These are phyloP conservation scores for Eimeria sp. DNA, from an alignment of 169 alveolate genomes.

Conservation along the genomic window DNA sequence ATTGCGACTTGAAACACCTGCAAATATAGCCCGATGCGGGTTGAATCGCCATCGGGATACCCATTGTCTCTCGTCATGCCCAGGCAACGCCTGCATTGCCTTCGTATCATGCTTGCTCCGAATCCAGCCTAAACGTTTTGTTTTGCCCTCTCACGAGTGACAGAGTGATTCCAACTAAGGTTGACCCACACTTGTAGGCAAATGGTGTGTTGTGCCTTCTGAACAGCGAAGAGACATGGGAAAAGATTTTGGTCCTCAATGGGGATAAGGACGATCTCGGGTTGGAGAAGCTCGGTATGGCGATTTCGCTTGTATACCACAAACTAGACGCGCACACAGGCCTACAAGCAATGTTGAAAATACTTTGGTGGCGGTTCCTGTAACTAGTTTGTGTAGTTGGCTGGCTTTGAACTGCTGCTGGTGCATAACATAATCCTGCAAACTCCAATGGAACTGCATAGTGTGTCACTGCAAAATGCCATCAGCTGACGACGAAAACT, in stretches of 20 bases:
- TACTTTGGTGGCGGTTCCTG: background rate
- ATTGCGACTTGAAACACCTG: background rate
- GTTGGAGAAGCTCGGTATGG: background rate
- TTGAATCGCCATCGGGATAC: background rate
- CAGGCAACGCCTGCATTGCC: background rate
- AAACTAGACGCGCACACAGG: background rate
- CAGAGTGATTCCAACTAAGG: background rate
- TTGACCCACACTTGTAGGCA: background rate
- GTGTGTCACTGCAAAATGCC: background rate
- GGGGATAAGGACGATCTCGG: background rate
- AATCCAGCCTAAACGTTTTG: background rate
- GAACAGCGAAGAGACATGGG: constrained; percentile 1
- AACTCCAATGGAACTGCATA: background rate
- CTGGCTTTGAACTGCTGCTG: background rate
- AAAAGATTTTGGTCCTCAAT: background rate
- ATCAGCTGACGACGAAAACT: background rate
- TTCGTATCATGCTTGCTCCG: background rate
- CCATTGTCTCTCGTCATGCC: background rate
- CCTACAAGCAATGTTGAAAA: background rate
- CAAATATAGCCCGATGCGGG: background rate
- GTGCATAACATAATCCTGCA: too few species aligned
- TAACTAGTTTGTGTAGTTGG: background rate
- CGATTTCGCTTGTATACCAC: background rate
- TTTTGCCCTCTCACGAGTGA: background rate
- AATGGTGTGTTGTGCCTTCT: background rate